Base-by-base conservation (phyloP, 1,139 yeast genomes). In the Blastobotrys illinoisensis region DNA sequence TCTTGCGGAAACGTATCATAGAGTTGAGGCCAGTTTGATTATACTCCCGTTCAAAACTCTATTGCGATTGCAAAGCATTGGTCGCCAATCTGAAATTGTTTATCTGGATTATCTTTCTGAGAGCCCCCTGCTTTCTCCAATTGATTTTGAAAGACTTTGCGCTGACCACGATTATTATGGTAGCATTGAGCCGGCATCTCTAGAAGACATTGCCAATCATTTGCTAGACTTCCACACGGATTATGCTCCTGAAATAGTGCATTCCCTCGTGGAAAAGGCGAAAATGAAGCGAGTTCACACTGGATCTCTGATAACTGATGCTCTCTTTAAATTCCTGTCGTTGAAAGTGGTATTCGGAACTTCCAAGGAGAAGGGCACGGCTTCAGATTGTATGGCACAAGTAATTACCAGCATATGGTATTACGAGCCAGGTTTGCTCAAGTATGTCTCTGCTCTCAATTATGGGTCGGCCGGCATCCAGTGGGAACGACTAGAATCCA, bases 311-410 rank as follows among this genome's bases (percentile, higher is more conserved):
- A 46, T 45, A 7, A 24, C 52, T 9, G 52, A 50, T 2, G 28
- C 52, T 20, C 19, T 50, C 20, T 28, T 50, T 14, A 40, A 46
- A 13, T 47, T 50, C 16, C 28, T 50, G 46, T 26, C 44, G 2
- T 18, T 50, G 24, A 45, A 50, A 36, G 18, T 50, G n/a, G 44
- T 50, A 9, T 50, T 45, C 14, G 45, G 52, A n/a, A 21, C 14
- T 16, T 44, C 19, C 14, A 18, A 14, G n/a, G 26, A 19, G 19
- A 24, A 45, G 36, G 36, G 13, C 13, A 44, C 19, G n/a, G 52
- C 52, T 3, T 28, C 48, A 6, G 28, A 46, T 44, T 44, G 48
- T 14, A 47, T 47, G 24, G 9, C 45, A n/a, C 46, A 45, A 28
- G 2, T 50, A 2, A 21, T 45, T 18, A 5, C 52, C 36, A 18